Conservation (phyloP, 2,329 filamentous ascomycete genomes). For the Paramyrothecium sp. region DNA sequence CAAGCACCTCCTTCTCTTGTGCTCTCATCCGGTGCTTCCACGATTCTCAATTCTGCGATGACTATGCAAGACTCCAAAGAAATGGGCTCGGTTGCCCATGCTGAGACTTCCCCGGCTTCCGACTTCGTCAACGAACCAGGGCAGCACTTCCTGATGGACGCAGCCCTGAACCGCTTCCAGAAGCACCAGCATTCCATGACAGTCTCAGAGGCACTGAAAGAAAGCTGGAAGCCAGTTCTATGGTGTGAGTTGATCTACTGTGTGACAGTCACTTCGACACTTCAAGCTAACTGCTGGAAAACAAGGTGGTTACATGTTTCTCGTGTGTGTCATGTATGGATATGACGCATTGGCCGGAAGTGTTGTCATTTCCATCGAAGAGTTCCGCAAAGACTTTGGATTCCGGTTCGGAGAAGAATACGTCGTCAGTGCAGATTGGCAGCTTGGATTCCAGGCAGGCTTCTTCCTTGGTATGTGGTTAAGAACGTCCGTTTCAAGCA, state of each 20-base stretch:
- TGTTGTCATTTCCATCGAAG: conserved; percentile 6
- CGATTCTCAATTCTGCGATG: too few species aligned
- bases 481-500: too few species aligned
- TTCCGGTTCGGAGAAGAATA: neutral
- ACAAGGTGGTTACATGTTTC: conserved; percentile 9
- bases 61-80: too few species aligned
- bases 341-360: conserved; percentile 4
- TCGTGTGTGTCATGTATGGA: conserved; percentile 7
- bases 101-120: too few species aligned
- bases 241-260: conserved; percentile 3
- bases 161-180: too few species aligned
- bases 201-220: conserved; percentile 2
- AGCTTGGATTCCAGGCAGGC: conserved; percentile 3
- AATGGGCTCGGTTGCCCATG: too few species aligned
- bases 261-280: neutral
- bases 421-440: conserved; percentile 7
- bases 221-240: conserved; percentile 1
- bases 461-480: neutral
- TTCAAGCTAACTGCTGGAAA: neutral
- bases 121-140: too few species aligned
- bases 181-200: too few species aligned
- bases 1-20: too few species aligned
- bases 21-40: too few species aligned
- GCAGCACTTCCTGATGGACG: too few species aligned
- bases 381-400: conserved; percentile 7